phyloP scores from a whole-genome alignment of 441 rosid species.

The Flueggea neowawraea region DNA sequence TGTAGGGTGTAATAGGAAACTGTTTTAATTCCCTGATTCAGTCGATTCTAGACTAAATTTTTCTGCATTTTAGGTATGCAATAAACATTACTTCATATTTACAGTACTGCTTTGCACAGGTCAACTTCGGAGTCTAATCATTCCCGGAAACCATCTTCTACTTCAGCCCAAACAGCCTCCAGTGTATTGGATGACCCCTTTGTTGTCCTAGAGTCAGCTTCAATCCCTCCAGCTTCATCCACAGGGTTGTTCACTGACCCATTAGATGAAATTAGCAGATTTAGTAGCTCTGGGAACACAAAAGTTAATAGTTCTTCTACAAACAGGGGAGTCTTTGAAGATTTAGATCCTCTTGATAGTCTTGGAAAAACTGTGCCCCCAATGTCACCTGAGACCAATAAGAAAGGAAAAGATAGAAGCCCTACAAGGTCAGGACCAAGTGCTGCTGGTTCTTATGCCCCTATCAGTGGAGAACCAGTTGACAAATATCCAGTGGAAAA shows the following conservation, averaged over 20 bases:
- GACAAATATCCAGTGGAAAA: constrained; percentile 36
- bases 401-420: constrained; percentile 39
- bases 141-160: constrained; percentile 40
- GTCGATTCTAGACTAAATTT: not conserved
- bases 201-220: constrained; percentile 55
- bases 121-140: constrained; percentile 49
- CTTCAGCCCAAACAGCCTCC: constrained; percentile 40
- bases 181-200: constrained; percentile 61
- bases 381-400: constrained; percentile 36
- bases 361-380: constrained; percentile 55
- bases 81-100: constrained; percentile 3
- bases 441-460: constrained; percentile 31
- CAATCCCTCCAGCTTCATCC: constrained; percentile 41
- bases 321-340: constrained; percentile 51
- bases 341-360: constrained; percentile 58
- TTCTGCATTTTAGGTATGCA: constrained; percentile 1
- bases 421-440: constrained; percentile 39
- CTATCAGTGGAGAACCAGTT: constrained; percentile 36
- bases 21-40: not conserved
- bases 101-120: constrained; percentile 35
- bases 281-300: constrained; percentile 41
- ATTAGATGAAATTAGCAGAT: constrained; percentile 52
- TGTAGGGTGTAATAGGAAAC: not conserved
- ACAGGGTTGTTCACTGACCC: constrained; percentile 52
- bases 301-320: constrained; percentile 43